A percentile compares a stretch with the other conserved stretches of the same genome.
Evolutionary conservation across 2,329 filamentous ascomycete species (phyloP).

Genomic region (Aspergillus glaucus): DNA sequence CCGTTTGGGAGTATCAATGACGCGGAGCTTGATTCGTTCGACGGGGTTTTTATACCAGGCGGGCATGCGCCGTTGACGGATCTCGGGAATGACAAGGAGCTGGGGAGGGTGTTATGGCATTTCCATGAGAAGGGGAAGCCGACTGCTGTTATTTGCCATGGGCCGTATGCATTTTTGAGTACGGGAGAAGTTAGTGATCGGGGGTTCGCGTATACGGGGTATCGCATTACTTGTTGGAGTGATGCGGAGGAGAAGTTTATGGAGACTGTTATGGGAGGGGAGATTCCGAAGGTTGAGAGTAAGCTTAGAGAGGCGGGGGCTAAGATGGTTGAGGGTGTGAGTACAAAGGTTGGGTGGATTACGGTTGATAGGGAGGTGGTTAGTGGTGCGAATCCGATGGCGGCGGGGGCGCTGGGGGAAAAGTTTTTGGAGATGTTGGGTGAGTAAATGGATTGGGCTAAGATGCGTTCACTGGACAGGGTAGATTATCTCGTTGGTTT

Average conservation of each 20-base stretch:
- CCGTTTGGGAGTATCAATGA: conserved; percentile 36
- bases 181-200: conserved; percentile 32
- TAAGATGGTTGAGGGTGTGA: conserved; percentile 38
- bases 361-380: conserved; percentile 39
- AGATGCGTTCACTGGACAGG: too few relatives aligned
- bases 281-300: conserved; percentile 40
- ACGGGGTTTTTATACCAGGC: conserved; percentile 41
- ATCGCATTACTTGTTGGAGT: conserved; percentile 42
- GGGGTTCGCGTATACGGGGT: conserved; percentile 41
- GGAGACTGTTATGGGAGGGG: conserved; percentile 39
- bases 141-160: conserved; percentile 43
- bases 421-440: conserved; percentile 29
- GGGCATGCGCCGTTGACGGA: conserved; percentile 42
- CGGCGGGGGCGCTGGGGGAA: conserved; percentile 26
- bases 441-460: background rate
- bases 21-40: conserved; percentile 33
- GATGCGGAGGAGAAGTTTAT: conserved; percentile 43
- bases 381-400: conserved; percentile 28
- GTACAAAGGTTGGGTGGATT: conserved; percentile 36
- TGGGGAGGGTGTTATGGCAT: conserved; percentile 38
- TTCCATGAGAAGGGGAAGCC: conserved; percentile 39
- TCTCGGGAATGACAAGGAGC: conserved; percentile 36
- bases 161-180: conserved; percentile 41
- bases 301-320: conserved; percentile 35
- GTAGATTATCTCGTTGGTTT: too few relatives aligned